These are phyloP conservation scores for Umbelopsis sp. DNA, from an alignment of 371 early-diverging fungal species.

Conservation along the genomic window DNA sequence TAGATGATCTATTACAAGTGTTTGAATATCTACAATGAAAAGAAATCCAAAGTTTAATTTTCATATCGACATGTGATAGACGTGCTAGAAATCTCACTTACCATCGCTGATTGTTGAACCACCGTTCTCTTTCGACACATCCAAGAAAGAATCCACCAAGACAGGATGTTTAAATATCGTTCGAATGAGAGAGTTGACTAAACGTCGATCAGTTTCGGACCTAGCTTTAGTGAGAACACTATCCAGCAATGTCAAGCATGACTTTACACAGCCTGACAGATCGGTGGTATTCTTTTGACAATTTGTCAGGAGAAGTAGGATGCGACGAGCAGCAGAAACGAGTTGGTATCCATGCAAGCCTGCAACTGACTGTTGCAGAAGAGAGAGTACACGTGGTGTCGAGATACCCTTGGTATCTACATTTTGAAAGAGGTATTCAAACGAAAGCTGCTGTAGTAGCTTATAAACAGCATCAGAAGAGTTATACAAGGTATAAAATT, in stretches of 20 bases:
- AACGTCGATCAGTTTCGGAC: background rate
- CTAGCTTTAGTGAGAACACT: background rate
- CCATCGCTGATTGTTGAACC: background rate
- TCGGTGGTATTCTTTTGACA: background rate
- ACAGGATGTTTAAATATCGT: conserved; percentile 4
- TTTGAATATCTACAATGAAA: background rate
- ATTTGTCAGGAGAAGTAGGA: background rate
- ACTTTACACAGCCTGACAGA: background rate
- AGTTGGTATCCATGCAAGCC: background rate
- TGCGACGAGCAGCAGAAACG: background rate
- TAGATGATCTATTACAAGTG: background rate
- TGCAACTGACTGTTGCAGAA: background rate
- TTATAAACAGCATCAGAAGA: background rate
- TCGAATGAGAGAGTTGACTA: background rate
- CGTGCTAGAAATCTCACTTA: background rate
- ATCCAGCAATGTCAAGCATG: background rate
- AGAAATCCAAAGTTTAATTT: background rate
- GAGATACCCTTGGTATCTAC: background rate
- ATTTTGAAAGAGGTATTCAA: background rate
- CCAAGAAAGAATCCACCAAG: background rate
- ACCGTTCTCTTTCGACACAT: background rate
- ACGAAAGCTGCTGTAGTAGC: background rate
- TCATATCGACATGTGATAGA: background rate
- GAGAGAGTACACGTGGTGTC: background rate
- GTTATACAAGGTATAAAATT: background rate